Conservation (phyloP, 2,329 filamentous ascomycete genomes). For the Leptographium lundbergii region DNA sequence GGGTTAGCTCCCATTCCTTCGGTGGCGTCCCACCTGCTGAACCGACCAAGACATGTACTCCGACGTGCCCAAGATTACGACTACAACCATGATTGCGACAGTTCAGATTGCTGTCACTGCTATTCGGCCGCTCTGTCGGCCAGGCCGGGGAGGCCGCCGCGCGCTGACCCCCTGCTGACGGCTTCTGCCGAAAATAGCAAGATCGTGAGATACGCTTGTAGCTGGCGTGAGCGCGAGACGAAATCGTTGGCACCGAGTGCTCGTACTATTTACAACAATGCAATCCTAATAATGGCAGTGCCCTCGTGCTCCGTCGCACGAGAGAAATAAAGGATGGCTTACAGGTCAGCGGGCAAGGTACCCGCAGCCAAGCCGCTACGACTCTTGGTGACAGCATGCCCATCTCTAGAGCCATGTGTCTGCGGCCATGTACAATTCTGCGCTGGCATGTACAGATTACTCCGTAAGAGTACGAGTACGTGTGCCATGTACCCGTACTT, state of each 20-base stretch:
- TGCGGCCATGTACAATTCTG: background rate
- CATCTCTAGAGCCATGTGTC: background rate
- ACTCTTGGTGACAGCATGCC: background rate
- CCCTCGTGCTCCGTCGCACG: no score
- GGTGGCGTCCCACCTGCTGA: background rate
- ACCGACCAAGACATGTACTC: background rate
- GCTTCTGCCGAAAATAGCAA: constrained; percentile 3
- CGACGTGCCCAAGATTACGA: no score
- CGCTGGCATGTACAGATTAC: background rate
- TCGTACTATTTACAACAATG: background rate
- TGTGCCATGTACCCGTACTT: background rate
- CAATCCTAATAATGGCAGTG: background rate
- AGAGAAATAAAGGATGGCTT: no score
- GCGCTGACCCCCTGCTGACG: constrained; percentile 1
- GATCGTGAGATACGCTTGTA: background rate
- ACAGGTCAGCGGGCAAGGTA: no score
- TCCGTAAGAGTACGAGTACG: background rate
- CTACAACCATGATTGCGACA: no score
- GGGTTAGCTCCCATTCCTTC: background rate
- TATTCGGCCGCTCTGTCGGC: background rate
- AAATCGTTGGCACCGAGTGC: no score
- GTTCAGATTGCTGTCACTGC: background rate
- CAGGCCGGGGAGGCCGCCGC: background rate
- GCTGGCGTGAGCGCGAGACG: background rate
- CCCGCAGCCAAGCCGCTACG: background rate